A percentile compares a stretch with the other conserved stretches of the same genome.
These are phyloP conservation scores for Aspergillus cristatus DNA, from an alignment of 495 filamentous ascomycete species.

Conservation along the genomic window DNA sequence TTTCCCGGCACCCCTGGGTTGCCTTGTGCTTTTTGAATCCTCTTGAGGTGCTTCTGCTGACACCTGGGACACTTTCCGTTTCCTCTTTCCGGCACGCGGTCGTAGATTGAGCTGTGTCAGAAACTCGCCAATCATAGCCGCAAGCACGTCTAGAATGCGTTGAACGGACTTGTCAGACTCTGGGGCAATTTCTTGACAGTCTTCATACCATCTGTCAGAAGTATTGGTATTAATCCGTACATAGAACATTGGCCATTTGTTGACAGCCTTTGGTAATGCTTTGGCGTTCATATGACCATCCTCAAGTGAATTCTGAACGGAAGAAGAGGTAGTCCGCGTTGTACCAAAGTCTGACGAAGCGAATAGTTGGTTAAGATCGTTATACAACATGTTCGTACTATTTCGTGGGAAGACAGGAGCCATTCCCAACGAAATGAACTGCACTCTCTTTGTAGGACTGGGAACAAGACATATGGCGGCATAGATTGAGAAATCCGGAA, in stretches of 20 bases:
- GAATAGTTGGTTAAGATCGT: constrained; percentile 73
- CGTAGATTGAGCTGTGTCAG: constrained; percentile 57
- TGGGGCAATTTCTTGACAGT: constrained; percentile 17
- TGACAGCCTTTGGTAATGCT: constrained; percentile 52
- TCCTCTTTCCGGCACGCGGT: constrained; percentile 28
- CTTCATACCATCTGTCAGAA: constrained; percentile 6
- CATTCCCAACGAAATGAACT: constrained; percentile 73
- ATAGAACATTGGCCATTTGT: constrained; percentile 88
- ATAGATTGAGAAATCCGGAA: constrained; percentile 46
- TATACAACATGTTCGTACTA: constrained; percentile 59
- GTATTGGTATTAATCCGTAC: constrained; percentile 49
- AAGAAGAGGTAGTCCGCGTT: constrained; percentile 35
- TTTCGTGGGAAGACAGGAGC: constrained; percentile 42
- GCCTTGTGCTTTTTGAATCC: not conserved
- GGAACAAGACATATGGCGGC: constrained; percentile 65
- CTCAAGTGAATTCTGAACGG: no score
- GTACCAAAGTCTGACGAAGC: constrained; percentile 67
- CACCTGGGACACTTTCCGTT: constrained; percentile 1
- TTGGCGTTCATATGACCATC: constrained; percentile 29
- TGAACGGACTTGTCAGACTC: constrained; percentile 39
- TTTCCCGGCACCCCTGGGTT: constrained; percentile 1
- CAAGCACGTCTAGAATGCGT: constrained; percentile 50
- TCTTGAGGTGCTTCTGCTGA: not conserved
- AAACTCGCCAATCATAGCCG: constrained; percentile 56
- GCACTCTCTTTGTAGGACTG: constrained; percentile 57